Evolutionary conservation across 441 rosid species (phyloP), one percentile per base, ranked within the genome.

Genomic region (Geranium incanum): DNA sequence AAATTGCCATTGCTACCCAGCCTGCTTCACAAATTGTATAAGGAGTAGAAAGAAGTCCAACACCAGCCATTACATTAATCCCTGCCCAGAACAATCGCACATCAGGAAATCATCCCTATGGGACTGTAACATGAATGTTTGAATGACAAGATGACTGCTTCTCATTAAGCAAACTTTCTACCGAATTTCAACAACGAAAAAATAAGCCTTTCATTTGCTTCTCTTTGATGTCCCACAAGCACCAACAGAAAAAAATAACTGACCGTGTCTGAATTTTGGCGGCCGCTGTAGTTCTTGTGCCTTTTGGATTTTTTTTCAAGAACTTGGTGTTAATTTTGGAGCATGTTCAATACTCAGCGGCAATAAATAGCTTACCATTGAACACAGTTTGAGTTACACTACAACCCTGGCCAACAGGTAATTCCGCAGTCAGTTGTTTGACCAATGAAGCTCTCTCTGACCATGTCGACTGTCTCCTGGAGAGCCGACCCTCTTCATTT

Each of bases 21-120:
- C 91, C 87, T 86, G 80, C 82, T 75, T 88, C 70, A 89, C 6
- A 18, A 15, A 52, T 75, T 7, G 98, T 85, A 68, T 66, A 84
- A 76, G 98, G 93, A 52, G 92, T 91, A 6, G 97, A 93, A 3
- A 91, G 89, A 74, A 93, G 84, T 73, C 96, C 98, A 72, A 89
- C 89, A 79, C 98, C 96, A 72, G 84, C 93, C 97, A 93, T 78
- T 43, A 91, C 89, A 79, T 93, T 93, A 16, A 91, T 57, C 38
- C 82, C 97, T 93, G 85, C 13, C 71, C 70, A 75, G 21, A 63
- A 50, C 71, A 74, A 64, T 36, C n/a, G 1, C 19, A 8, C 15
- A 3, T 5, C 15, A 12, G 67, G 66, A 8, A 55, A 66, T 55
- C 66, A 60, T 9, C 6, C 12, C 41, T 6, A 11, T 6, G 63